Evolutionary conservation across 805 yeast species (phyloP).

Genomic region (Brettanomyces naardenensis): DNA sequence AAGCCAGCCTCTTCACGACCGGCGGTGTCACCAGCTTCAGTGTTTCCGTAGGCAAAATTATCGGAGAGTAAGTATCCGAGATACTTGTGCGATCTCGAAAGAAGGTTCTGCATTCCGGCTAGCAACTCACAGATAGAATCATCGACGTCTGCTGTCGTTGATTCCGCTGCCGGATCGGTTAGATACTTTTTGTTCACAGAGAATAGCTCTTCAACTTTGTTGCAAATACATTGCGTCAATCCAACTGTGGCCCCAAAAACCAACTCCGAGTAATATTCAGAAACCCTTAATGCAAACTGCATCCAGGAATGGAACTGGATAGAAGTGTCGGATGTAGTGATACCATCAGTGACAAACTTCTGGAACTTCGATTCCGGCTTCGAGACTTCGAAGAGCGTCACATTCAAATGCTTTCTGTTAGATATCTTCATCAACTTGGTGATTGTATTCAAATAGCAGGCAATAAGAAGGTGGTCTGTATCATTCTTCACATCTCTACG

Average conservation of each 20-base stretch:
- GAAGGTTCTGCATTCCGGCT: slow-evolving; percentile 58
- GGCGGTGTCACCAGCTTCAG: slow-evolving; percentile 5
- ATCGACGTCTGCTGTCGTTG: slow-evolving; percentile 18
- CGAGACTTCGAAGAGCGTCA: slow-evolving; percentile 12
- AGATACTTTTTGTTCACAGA: slow-evolving; percentile 8
- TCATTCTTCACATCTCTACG: slow-evolving; percentile 6
- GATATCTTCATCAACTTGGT: slow-evolving; percentile 19
- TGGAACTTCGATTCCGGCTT: slow-evolving; percentile 12
- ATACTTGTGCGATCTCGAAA: slow-evolving; percentile 51
- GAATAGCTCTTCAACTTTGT: slow-evolving; percentile 20
- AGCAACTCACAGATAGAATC: slow-evolving; percentile 37
- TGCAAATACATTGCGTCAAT: slow-evolving; percentile 21
- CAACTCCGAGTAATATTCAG: slow-evolving; percentile 20
- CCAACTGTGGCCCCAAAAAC: slow-evolving; percentile 16
- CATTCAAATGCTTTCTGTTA: slow-evolving; percentile 11
- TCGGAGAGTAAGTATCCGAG: slow-evolving; percentile 21
- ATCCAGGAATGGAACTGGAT: slow-evolving; percentile 22
- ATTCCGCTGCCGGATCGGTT: slow-evolving; percentile 11
- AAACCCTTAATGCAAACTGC: slow-evolving; percentile 14
- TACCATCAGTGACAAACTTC: slow-evolving; percentile 20
- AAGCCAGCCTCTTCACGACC: slow-evolving; percentile 38
- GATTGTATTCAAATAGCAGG: slow-evolving; percentile 19
- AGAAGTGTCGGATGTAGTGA: slow-evolving; percentile 14
- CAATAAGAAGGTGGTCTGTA: slow-evolving; percentile 8
- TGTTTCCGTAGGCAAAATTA: slow-evolving; percentile 9